phyloP scores from a whole-genome alignment of 805 yeast genomes.

The Saturnispora mendoncae region DNA sequence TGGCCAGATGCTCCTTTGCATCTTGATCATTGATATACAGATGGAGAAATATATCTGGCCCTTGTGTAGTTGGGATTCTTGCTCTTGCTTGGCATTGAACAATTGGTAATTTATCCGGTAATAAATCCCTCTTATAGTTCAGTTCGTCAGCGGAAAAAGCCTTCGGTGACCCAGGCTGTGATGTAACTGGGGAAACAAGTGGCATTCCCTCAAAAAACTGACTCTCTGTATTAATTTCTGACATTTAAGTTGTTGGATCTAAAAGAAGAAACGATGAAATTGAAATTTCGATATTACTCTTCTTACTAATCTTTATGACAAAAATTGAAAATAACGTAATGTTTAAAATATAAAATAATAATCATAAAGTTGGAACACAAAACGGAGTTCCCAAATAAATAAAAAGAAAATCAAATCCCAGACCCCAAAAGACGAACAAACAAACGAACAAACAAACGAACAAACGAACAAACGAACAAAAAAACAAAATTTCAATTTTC shows the following conservation, averaged over 20 bases:
- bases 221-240: neutral
- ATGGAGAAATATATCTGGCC: slow-evolving; percentile 90
- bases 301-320: too few relatives aligned
- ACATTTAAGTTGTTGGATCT: neutral
- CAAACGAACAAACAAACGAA: too few relatives aligned
- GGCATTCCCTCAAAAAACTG: neutral
- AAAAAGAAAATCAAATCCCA: too few relatives aligned
- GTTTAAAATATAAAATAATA: too few relatives aligned
- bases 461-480: too few relatives aligned
- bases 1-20: slow-evolving; percentile 90
- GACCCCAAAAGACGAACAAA: too few relatives aligned
- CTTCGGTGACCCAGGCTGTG: neutral
- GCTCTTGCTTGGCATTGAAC: slow-evolving; percentile 92
- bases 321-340: too few relatives aligned
- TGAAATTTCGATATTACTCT: too few relatives aligned
- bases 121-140: slow-evolving; percentile 29
- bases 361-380: too few relatives aligned
- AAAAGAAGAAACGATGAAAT: neutral
- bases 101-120: slow-evolving; percentile 53
- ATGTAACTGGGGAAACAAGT: neutral
- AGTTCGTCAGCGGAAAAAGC: neutral
- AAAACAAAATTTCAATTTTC: too few relatives aligned
- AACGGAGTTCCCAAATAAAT: too few relatives aligned
- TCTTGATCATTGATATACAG: slow-evolving; percentile 80
- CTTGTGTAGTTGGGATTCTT: slow-evolving; percentile 90